These are phyloP conservation scores for Umbelopsis ramanniana DNA, from an alignment of 192 early-diverging fungal species.

Conservation along the genomic window DNA sequence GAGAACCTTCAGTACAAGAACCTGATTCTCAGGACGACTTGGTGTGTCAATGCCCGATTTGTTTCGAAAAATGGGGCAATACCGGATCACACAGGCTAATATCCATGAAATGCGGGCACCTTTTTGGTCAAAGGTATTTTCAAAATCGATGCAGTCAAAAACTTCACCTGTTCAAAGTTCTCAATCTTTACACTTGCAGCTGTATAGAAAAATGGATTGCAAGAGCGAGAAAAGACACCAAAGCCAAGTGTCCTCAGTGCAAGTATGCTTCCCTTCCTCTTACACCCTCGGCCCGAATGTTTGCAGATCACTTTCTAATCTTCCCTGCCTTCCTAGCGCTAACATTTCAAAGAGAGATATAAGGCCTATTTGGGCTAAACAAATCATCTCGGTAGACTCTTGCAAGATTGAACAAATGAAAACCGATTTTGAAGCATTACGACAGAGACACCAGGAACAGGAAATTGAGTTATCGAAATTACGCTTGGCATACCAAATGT, in stretches of 20 bases:
- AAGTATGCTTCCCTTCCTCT: neutral
- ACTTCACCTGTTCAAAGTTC: too few relatives aligned
- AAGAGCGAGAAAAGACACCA: neutral
- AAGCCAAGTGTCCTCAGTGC: conserved; percentile 14
- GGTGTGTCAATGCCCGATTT: conserved; percentile 9
- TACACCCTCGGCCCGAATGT: neutral
- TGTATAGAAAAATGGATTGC: conserved; percentile 17
- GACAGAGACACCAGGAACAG: neutral
- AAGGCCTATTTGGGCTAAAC: neutral
- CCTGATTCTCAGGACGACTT: neutral
- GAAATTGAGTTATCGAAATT: neutral
- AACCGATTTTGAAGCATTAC: neutral
- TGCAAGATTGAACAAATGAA: neutral
- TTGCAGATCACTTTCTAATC: neutral
- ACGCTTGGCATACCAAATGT: conserved; percentile 5
- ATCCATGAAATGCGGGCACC: conserved; percentile 19
- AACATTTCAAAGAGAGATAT: neutral
- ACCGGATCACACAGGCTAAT: neutral
- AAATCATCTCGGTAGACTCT: neutral
- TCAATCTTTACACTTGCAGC: neutral
- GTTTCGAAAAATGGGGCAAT: conserved; percentile 14
- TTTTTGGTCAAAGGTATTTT: conserved; percentile 18
- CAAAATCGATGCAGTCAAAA: too few relatives aligned
- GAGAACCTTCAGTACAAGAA: neutral
- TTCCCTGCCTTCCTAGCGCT: neutral